phyloP scores from a whole-genome alignment of 1,284 basidiomycete species.

The Hypsizygus ulmarius region DNA sequence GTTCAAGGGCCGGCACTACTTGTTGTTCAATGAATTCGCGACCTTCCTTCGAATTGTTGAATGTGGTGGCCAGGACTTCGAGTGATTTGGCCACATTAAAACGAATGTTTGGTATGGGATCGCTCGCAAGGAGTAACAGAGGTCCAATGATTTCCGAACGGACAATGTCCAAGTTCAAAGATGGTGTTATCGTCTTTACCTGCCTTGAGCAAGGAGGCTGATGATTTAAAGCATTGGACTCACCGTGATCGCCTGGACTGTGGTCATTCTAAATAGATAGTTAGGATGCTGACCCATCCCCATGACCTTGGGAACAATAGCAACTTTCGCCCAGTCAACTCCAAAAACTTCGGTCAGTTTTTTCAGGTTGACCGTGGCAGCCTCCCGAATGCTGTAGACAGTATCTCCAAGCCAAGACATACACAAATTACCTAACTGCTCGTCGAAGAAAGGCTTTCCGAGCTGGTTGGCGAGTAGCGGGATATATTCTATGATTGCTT shows the following conservation, averaged over 20 bases:
- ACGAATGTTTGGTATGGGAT: constrained; percentile 98
- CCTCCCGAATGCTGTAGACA: constrained; percentile 97
- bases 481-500: constrained; percentile 99
- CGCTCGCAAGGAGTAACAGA: constrained; percentile 80
- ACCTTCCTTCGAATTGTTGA: constrained; percentile 63
- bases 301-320: constrained; percentile 97
- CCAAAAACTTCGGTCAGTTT: constrained; percentile 99
- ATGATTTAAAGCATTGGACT: constrained; percentile 26
- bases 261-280: constrained; percentile 98
- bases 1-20: constrained; percentile 82
- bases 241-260: constrained; percentile 97
- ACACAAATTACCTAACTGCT: constrained; percentile 94
- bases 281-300: constrained; percentile 98
- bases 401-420: constrained; percentile 99
- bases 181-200: constrained; percentile 87
- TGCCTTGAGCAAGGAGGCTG: constrained; percentile 12
- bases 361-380: constrained; percentile 95
- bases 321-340: constrained; percentile 93
- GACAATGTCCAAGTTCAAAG: constrained; percentile 79
- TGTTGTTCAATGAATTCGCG: constrained; percentile 31
- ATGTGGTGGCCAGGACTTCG: constrained; percentile 80
- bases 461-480: constrained; percentile 94
- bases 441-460: constrained; percentile 97
- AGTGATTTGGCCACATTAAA: constrained; percentile 98
- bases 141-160: constrained; percentile 85